Conservation (phyloP, 2,329 filamentous ascomycete genomes). For the Didymella glomerata region DNA sequence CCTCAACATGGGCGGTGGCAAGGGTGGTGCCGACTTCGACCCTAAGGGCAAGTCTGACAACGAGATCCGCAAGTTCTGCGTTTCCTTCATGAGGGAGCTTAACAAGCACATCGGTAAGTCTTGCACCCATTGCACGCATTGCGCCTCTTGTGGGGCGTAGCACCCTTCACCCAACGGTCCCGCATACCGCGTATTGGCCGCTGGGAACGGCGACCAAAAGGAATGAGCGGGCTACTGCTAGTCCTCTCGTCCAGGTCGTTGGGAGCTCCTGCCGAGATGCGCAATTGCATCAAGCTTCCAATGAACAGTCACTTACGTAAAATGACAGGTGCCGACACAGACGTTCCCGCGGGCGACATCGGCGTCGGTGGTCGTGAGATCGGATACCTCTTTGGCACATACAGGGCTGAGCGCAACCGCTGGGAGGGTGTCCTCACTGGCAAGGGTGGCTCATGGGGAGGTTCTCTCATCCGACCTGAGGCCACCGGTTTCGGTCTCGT, state of each 20-base stretch:
- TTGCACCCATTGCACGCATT: slow-evolving; percentile 12
- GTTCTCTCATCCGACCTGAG: slow-evolving; percentile 92
- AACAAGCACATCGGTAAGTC: slow-evolving; percentile 79
- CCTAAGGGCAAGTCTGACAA: slow-evolving; percentile 98
- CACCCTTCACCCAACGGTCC: slow-evolving; percentile 23
- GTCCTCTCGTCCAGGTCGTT: slow-evolving; percentile 21
- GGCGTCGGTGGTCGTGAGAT: slow-evolving; percentile 92
- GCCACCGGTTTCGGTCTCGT: slow-evolving; percentile 96
- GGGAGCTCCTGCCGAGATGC: slow-evolving; percentile 7
- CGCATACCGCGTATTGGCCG: slow-evolving; percentile 24
- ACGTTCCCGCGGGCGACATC: slow-evolving; percentile 96
- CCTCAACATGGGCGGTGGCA: slow-evolving; percentile 93
- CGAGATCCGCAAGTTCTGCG: slow-evolving; percentile 98
- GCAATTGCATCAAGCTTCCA: slow-evolving; percentile 18
- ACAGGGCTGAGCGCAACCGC: slow-evolving; percentile 85
- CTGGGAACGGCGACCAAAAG: slow-evolving; percentile 20
- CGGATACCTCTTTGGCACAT: slow-evolving; percentile 93
- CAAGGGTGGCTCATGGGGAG: slow-evolving; percentile 93
- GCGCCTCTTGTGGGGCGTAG: slow-evolving; percentile 23
- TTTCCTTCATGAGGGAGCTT: slow-evolving; percentile 94
- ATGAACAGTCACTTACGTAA: slow-evolving; percentile 52
- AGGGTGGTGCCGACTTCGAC: slow-evolving; percentile 98
- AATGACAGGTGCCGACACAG: slow-evolving; percentile 76
- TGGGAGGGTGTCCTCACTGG: slow-evolving; percentile 97
- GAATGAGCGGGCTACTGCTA: slow-evolving; percentile 23